Evolutionary conservation across 2,329 filamentous ascomycete genomes (phyloP).

Genomic region (Neopestalotiopsis clavispora): DNA sequence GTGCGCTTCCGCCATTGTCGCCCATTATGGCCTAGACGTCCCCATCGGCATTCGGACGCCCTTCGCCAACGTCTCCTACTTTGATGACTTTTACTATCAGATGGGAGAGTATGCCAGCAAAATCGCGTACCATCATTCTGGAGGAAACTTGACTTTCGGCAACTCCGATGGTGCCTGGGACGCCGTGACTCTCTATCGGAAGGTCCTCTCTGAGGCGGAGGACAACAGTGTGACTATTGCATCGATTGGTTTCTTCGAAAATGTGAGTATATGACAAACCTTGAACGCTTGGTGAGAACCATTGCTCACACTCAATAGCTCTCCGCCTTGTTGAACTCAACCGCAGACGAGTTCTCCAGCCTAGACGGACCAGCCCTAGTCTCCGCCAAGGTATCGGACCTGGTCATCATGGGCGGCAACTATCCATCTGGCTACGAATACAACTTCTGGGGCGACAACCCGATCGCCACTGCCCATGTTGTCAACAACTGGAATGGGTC

Average conservation of each 20-base stretch:
- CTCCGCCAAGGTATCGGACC: conserved; percentile 48
- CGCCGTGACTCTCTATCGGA: conserved; percentile 50
- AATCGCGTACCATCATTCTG: conserved; percentile 46
- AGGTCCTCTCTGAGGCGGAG: conserved; percentile 42
- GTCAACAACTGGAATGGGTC: conserved; percentile 50
- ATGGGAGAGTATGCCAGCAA: conserved; percentile 52
- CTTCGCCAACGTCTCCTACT: conserved; percentile 46
- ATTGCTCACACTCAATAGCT: neutral
- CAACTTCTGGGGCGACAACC: conserved; percentile 52
- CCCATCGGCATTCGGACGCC: conserved; percentile 37
- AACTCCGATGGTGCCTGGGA: conserved; percentile 42
- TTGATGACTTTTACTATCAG: conserved; percentile 44
- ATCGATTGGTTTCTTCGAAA: conserved; percentile 51
- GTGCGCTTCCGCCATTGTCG: conserved; percentile 33
- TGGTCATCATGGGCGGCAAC: conserved; percentile 57
- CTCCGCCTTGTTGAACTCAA: conserved; percentile 48
- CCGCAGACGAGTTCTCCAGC: conserved; percentile 42
- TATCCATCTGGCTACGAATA: conserved; percentile 53
- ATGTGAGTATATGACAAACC: conserved; percentile 25
- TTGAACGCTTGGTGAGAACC: neutral
- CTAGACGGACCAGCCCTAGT: conserved; percentile 48
- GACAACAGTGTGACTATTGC: conserved; percentile 49
- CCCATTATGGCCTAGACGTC: conserved; percentile 24
- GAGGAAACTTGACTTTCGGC: conserved; percentile 41
- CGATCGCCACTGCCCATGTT: conserved; percentile 45